Evolutionary conservation across 1,284 basidiomycete genomes (phyloP), one percentile per base, ranked within the genome.

Genomic region (Calocybe gambosa): DNA sequence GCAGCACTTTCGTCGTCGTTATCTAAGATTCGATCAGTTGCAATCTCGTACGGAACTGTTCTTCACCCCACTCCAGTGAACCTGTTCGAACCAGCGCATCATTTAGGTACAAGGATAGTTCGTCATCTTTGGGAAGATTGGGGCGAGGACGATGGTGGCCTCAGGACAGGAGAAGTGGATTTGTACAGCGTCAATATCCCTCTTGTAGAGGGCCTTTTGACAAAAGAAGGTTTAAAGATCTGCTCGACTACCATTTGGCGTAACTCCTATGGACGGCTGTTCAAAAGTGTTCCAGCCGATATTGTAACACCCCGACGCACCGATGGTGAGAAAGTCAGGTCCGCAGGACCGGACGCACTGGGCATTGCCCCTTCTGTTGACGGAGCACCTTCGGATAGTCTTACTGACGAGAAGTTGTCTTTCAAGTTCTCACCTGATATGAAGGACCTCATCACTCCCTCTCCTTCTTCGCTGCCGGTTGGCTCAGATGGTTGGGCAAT

Each of bases 361-460:
- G 45, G 45, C 28, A 45, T 46, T 33, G 46, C 40, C 13, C 33
- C n/a, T n/a, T 10, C 46, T 38, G 34, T 44, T 21, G 33, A 57
- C 28, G 43, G 55, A 21, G 37, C 54, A 43, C 29, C 50, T 21
- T 36, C 5, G 25, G 29, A 25, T 8, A 55, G 58, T 28, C 31
- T 3, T 16, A 60, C 66, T 29, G 58, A 66, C 21, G 63, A 63
- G 38, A 58, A 64, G 47, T 70, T 94, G 42, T 65, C 75, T 25
- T 96, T 95, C 72, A 80, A 80, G 60, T 96, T 91, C 61, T 73
- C 80, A 19, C 93, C 93, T 12, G 82, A 89, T 43, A 80, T 94
- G 69, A 67, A 67, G 10, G 71, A 70, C 6, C 67, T 95, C 16
- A 74, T 95, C 45, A 75, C 73, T 39, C 88, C 89, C 0, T 62